A percentile compares a stretch with the other conserved stretches of the same genome.
Evolutionary conservation across 176 grass and related monocot species (phyloP).

Genomic region (Carex myosuroides): DNA sequence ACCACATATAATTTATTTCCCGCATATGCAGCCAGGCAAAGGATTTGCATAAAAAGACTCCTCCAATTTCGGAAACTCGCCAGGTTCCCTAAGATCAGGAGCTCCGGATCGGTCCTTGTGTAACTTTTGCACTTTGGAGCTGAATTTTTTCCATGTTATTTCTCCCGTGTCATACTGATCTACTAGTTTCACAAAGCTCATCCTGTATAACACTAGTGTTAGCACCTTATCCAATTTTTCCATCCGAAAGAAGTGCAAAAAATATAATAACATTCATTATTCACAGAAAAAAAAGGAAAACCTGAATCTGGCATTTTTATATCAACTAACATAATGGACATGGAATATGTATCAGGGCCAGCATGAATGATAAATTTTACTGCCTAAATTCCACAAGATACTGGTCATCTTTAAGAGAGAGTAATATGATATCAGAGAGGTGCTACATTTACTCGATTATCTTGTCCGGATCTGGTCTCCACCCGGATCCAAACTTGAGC

Average conservation of each 20-base stretch:
- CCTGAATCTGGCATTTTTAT: not conserved
- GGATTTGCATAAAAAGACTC: conserved; percentile 96
- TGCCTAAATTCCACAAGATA: not conserved
- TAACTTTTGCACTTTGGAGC: conserved; percentile 67
- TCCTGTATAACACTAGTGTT: conserved; percentile 31
- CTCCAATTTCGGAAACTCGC: conserved; percentile 88
- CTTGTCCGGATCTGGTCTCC: not conserved
- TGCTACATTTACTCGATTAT: not conserved
- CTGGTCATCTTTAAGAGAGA: not conserved
- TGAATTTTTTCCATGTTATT: conserved; percentile 72
- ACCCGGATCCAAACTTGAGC: not conserved
- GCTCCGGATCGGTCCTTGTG: conserved; percentile 58
- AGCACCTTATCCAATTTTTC: not conserved
- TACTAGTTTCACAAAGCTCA: conserved; percentile 72
- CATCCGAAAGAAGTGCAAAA: not conserved
- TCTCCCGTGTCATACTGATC: conserved; percentile 81
- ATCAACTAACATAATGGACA: not conserved
- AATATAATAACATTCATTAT: not conserved
- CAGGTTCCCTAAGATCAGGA: conserved; percentile 72
- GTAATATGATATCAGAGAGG: not conserved
- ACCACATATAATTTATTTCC: conserved; percentile 37
- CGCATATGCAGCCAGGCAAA: conserved; percentile 85
- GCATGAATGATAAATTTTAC: not conserved
- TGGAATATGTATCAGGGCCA: not conserved
- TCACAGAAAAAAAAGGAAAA: not conserved